These are phyloP conservation scores for Pyrenopolyporus hunteri DNA, from an alignment of 495 filamentous ascomycete species.

Conservation along the genomic window DNA sequence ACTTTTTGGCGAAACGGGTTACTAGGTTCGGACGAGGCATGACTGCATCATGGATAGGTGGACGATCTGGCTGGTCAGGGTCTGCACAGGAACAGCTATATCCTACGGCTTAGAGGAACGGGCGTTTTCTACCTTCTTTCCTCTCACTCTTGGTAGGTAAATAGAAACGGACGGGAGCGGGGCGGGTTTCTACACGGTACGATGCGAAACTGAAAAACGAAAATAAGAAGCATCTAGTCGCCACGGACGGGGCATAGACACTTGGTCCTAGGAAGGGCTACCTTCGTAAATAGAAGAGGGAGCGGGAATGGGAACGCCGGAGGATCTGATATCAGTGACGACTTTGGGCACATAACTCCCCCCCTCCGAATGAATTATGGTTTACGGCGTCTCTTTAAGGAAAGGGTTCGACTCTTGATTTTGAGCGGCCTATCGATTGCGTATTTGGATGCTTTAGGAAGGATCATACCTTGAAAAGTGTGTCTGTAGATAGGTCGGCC, in stretches of 20 bases:
- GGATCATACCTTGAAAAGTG: too few relatives aligned
- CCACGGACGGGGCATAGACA: not conserved
- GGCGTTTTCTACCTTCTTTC: constrained; percentile 10
- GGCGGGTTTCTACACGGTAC: not conserved
- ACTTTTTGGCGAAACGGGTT: constrained; percentile 19
- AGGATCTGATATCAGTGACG: not conserved
- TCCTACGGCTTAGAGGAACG: constrained; percentile 13
- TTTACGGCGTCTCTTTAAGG: not conserved
- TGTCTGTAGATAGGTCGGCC: too few relatives aligned
- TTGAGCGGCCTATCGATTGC: not conserved
- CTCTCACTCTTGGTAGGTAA: constrained; percentile 3
- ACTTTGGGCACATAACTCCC: not conserved
- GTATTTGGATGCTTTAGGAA: too few relatives aligned
- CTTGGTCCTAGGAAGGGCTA: not conserved
- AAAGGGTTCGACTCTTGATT: not conserved
- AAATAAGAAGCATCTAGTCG: not conserved
- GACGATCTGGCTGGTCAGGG: constrained; percentile 21
- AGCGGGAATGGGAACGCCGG: not conserved
- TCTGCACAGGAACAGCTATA: constrained; percentile 10
- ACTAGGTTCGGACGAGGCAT: constrained; percentile 22
- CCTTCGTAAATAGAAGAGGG: not conserved
- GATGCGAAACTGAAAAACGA: not conserved
- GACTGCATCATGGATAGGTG: constrained; percentile 16
- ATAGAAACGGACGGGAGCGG: not conserved
- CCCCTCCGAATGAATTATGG: constrained; percentile 3